Percentiles rank a stretch among this genome's conserved stretches.
Conservation (phyloP, 2,329 filamentous ascomycete species). For the Cadophora luteo-olivacea region DNA sequence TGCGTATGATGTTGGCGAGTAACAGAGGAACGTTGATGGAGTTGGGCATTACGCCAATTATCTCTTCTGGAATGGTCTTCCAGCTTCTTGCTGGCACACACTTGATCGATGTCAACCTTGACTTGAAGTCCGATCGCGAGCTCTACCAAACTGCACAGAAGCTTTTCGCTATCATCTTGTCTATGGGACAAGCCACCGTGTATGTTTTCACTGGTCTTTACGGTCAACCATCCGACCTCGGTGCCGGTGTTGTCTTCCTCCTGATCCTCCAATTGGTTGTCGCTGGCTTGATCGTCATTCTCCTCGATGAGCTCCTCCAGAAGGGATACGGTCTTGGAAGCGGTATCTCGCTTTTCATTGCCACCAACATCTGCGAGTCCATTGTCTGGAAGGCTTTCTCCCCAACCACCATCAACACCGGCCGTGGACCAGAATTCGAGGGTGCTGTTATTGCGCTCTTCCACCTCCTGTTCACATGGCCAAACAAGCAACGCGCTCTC, state of each 20-base stretch:
- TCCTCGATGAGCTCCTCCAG: conserved; percentile 97
- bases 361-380: conserved; percentile 99
- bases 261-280: conserved; percentile 97
- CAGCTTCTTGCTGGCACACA: conserved; percentile 99
- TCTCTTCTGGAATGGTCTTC: conserved; percentile 99
- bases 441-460: conserved; percentile 97
- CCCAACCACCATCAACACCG: conserved; percentile 98
- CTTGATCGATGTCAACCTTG: conserved; percentile 99
- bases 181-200: conserved; percentile 95
- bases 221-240: conserved; percentile 93
- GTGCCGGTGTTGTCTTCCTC: conserved; percentile 97
- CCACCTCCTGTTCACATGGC: conserved; percentile 97
- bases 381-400: conserved; percentile 99
- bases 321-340: conserved; percentile 99
- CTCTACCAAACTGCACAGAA: conserved; percentile 99
- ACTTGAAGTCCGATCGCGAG: conserved; percentile 99
- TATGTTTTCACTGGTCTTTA: conserved; percentile 99
- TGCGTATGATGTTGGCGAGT: conserved; percentile 99
- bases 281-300: conserved; percentile 97
- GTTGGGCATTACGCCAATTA: conserved; percentile 96
- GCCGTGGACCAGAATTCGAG: conserved; percentile 98
- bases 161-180: conserved; percentile 96
- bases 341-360: conserved; percentile 99
- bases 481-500: conserved; percentile 98
- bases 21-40: conserved; percentile 97